Conservation (phyloP, 139 green algal genomes). For the Micromonas commoda region DNA sequence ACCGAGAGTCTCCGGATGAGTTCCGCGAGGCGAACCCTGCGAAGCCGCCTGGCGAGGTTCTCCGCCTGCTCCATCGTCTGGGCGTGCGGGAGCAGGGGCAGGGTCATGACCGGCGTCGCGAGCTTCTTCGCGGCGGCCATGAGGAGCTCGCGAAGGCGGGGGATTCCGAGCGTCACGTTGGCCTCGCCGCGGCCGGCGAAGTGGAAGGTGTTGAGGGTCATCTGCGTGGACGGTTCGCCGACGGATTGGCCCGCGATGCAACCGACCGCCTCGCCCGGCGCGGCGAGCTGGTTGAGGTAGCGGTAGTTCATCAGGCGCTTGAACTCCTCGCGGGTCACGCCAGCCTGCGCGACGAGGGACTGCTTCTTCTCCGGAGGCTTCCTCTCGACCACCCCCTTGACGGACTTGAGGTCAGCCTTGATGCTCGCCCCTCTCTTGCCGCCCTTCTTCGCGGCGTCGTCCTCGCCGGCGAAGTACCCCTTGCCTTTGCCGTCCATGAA, state of each 20-base stretch:
- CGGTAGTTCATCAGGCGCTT: constrained; percentile 74
- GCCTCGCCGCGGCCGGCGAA: constrained; percentile 78
- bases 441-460: neutral
- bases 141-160: constrained; percentile 89
- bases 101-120: constrained; percentile 88
- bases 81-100: constrained; percentile 55
- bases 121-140: constrained; percentile 85
- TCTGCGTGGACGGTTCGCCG: constrained; percentile 82
- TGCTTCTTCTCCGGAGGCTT: constrained; percentile 23
- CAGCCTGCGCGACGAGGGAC: neutral
- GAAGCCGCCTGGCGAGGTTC: constrained; percentile 63
- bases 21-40: constrained; percentile 36
- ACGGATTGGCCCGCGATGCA: constrained; percentile 90
- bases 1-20: constrained; percentile 12
- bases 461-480: neutral
- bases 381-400: neutral
- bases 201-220: constrained; percentile 82
- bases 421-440: neutral
- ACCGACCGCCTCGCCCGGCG: constrained; percentile 85
- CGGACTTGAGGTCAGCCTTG: neutral
- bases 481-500: constrained; percentile 30
- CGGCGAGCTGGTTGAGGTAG: constrained; percentile 60
- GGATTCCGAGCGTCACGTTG: constrained; percentile 96
- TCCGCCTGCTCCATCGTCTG: constrained; percentile 37
- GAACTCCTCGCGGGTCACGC: constrained; percentile 13